These are phyloP conservation scores for Tuber aestivum DNA, from an alignment of 495 filamentous ascomycete species.

Conservation along the genomic window DNA sequence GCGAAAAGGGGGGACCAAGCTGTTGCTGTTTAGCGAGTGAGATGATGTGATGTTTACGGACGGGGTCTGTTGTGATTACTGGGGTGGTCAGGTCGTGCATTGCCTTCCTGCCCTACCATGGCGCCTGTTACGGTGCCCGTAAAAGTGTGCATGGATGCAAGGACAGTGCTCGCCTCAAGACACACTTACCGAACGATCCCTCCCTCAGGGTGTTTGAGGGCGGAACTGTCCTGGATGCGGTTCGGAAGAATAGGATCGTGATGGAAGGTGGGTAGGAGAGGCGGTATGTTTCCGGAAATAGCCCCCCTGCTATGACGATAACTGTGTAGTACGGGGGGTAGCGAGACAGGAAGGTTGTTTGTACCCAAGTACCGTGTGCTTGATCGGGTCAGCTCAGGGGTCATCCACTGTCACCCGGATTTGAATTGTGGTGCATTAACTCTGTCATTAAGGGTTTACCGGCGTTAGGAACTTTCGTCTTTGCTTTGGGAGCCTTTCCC, in stretches of 20 bases:
- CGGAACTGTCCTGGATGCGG: background rate
- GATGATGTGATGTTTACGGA: background rate
- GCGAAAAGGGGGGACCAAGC: background rate
- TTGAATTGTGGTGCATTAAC: background rate
- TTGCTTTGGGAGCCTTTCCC: background rate
- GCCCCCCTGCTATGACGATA: background rate
- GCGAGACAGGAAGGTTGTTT: background rate
- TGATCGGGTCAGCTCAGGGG: background rate
- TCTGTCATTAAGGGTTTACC: background rate
- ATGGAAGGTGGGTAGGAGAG: background rate
- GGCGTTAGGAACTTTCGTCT: background rate
- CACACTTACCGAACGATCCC: background rate
- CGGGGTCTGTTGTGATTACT: background rate
- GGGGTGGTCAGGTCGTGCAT: background rate
- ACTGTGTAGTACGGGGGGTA: background rate
- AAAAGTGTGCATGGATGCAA: background rate
- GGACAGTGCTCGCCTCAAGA: background rate
- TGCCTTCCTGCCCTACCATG: background rate
- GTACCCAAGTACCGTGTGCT: background rate
- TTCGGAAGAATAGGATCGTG: background rate
- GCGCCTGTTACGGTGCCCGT: background rate
- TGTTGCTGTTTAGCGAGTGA: background rate
- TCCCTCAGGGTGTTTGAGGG: background rate
- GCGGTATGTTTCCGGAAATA: background rate
- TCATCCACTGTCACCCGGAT: constrained; percentile 2